These are phyloP conservation scores for Adansonia gregorii DNA, from an alignment of 441 rosid species.

Conservation along the genomic window DNA sequence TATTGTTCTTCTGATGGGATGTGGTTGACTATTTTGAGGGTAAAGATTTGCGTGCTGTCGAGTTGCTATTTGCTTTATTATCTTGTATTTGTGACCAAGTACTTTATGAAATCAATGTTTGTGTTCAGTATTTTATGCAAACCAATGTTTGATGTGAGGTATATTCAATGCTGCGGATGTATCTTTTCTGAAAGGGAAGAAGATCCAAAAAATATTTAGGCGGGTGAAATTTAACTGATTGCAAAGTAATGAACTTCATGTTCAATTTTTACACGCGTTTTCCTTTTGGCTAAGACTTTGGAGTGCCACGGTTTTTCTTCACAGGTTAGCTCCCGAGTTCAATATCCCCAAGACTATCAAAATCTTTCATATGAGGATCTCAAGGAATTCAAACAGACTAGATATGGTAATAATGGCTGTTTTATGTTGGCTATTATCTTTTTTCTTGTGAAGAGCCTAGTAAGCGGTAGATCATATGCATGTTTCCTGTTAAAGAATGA, in stretches of 20 bases:
- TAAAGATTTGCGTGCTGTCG: background rate
- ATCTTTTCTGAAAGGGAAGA: slow-evolving; percentile 18
- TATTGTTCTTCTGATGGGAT: slow-evolving; percentile 14
- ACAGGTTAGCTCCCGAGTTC: slow-evolving; percentile 97
- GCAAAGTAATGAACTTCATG: slow-evolving; percentile 19
- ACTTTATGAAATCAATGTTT: no score
- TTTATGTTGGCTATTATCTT: slow-evolving; percentile 20
- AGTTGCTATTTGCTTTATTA: slow-evolving; percentile 3
- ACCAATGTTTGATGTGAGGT: slow-evolving; percentile 10
- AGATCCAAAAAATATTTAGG: background rate
- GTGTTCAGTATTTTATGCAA: background rate
- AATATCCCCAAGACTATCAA: slow-evolving; percentile 88
- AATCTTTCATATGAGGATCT: slow-evolving; percentile 94
- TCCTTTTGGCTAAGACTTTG: slow-evolving; percentile 28
- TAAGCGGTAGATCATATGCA: background rate
- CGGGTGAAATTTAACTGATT: slow-evolving; percentile 11
- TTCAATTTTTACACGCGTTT: slow-evolving; percentile 8
- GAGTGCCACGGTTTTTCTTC: slow-evolving; percentile 34
- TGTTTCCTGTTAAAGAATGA: background rate
- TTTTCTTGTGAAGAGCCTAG: background rate
- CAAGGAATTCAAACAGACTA: slow-evolving; percentile 93
- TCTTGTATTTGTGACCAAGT: background rate
- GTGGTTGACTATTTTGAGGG: background rate
- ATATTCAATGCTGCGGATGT: background rate
- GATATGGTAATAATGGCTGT: slow-evolving; percentile 76